Base-by-base conservation (phyloP, 495 filamentous ascomycete species). In the Tirmania nivea region DNA sequence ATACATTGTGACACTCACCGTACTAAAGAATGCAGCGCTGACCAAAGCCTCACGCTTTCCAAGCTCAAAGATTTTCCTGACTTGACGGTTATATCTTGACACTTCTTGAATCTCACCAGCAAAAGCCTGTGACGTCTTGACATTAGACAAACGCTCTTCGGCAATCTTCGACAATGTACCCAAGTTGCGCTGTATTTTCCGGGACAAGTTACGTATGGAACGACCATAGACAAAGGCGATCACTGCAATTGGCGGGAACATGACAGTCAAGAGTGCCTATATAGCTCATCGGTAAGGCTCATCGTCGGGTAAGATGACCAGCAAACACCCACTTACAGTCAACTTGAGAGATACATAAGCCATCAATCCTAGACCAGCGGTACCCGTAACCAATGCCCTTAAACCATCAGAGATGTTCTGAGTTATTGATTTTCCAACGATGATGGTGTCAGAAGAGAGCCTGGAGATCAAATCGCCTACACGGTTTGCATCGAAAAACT, bases 401-500 rank as follows among this genome's bases (percentile, higher is more conserved):
- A 96, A 70, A 11, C 90, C 90, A 68, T 97, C 90, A 2, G 88
- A 94, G 47, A 97, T 69, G 63, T 97, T 97, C 59, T 96, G 90
- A 10, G 92, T 96, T 60, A 97, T 92, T 66, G 85, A 92, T 69
- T 97, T 97, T 58, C 88, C 90, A 35, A 96, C 89, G 58, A 97
- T 88, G 58, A 96, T 82, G 1, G 90, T 95, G 64, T 97, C 90
- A 9, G 87, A 94, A 60, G 87, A 85, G 19, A 97, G 78, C 12
- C 90, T 78, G 49, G 89, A 95, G 60, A 96, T 94, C 59, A 97
- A 69, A 64, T 97, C 90, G 58, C 90, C 90, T 37, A 94, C 86
- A 17, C 92, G 75, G 69, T 97, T 97, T 37, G 90, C 90, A 64
- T 97, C 90, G 65, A 96, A 97, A 71, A 97, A 97, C 63, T 97